Evolutionary conservation across 371 early-diverging fungal genomes (phyloP), one percentile per base, ranked within the genome.

Genomic region (Rhizopus sp.): DNA sequence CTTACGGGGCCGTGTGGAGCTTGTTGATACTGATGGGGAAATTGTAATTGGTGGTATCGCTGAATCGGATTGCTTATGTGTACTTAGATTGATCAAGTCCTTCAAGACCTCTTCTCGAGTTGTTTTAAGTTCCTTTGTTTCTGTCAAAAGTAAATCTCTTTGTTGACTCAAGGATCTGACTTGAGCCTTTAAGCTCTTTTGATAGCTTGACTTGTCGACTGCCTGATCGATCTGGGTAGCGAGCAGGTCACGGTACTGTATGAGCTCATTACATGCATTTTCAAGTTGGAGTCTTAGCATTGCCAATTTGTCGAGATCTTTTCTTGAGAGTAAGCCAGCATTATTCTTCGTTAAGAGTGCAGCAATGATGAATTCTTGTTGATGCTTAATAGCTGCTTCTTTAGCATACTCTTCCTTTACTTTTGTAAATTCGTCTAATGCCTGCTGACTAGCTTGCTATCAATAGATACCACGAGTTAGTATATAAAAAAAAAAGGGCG

Each of bases 21-120:
- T 59, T 5, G 54, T 37, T 29, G 39, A 37, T 9, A 4, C 10
- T 5, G 52, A 40, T 12, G 57, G 55, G 9, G 40, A 40, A 13
- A 48, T 29, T 5, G 29, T 15, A 1, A 33, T 45, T 10, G 41
- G 37, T 33, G 32, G 38, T 7, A 13, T 15, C 6, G 39, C 30
- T 5, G 51, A 16, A 16, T 55, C 60, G 47, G 73, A 76, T 29
- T 69, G 58, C 42, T 73, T 72, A 57, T 81, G 80, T 66, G 81
- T 85, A 35, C 78, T 81, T 10, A 83, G 59, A 33, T 78, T 71
- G 16, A 81, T 72, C 68, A 81, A 79, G 53, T 44, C 58, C 53
- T 35, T 54, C 45, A 47, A 31, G 37, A 40, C 47, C 38, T 57
- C 49, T 37, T 54, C 55, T 58, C 12, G 59, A 39, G 16, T 54